phyloP scores from a whole-genome alignment of 2,329 filamentous ascomycete species.

The Arthrobotrys musiformis region DNA sequence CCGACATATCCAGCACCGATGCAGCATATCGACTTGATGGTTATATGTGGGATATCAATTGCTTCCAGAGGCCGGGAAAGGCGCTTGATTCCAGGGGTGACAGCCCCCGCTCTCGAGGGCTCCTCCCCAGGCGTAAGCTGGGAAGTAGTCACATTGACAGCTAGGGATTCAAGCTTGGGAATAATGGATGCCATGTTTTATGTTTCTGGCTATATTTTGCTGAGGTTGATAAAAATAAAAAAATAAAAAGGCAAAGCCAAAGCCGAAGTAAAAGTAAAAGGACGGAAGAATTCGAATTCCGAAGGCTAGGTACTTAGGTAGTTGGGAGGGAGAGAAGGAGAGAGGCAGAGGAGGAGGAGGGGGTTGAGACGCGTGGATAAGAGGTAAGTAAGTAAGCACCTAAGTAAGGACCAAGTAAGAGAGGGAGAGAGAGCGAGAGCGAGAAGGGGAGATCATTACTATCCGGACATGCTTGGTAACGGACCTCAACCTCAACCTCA shows the following conservation, averaged over 20 bases:
- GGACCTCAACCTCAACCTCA: no score
- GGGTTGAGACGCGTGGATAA: neutral
- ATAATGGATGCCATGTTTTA: slow-evolving; percentile 38
- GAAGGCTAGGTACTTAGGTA: no score
- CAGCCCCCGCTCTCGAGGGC: slow-evolving; percentile 53
- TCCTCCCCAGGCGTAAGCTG: slow-evolving; percentile 44
- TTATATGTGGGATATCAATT: slow-evolving; percentile 58
- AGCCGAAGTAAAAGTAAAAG: neutral
- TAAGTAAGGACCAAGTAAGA: no score
- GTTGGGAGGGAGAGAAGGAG: neutral
- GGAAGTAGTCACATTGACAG: slow-evolving; percentile 24
- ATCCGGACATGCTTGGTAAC: no score
- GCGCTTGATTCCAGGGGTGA: slow-evolving; percentile 55
- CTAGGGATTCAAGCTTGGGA: slow-evolving; percentile 49
- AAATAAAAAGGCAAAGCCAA: neutral
- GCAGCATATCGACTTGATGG: slow-evolving; percentile 73
- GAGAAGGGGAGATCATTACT: no score
- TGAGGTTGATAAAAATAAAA: no score
- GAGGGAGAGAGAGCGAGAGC: no score
- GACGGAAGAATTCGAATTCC: no score
- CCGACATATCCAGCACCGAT: slow-evolving; percentile 81
- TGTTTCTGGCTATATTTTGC: neutral
- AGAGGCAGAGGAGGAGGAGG: neutral
- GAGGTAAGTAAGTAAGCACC: neutral
- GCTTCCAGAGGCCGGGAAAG: slow-evolving; percentile 57